Percentiles rank a stretch among this genome's conserved stretches.
phyloP scores from a whole-genome alignment of 1,284 basidiomycete species.

The Mycosarcoma maydis region DNA sequence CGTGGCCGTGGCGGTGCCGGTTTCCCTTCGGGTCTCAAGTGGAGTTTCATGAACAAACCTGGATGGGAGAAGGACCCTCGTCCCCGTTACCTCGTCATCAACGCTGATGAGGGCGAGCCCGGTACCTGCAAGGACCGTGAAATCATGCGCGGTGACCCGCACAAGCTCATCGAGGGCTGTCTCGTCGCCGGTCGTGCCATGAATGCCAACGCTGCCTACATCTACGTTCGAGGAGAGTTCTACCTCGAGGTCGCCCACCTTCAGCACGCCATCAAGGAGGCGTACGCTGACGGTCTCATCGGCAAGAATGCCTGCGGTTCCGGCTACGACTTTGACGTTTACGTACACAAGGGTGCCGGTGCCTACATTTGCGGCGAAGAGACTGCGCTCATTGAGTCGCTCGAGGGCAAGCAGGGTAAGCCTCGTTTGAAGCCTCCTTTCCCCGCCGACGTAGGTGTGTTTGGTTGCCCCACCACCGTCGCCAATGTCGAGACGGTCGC shows the following conservation, averaged over 20 bases:
- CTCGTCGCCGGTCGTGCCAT: slow-evolving; percentile 96
- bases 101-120: slow-evolving; percentile 98
- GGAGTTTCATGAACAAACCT: slow-evolving; percentile 98
- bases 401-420: slow-evolving; percentile 98
- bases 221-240: slow-evolving; percentile 99
- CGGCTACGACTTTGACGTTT: slow-evolving; percentile 94
- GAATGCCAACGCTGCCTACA: slow-evolving; percentile 98
- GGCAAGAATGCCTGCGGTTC: slow-evolving; percentile 92
- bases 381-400: slow-evolving; percentile 93
- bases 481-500: slow-evolving; percentile 99
- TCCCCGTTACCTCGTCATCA: slow-evolving; percentile 95
- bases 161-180: slow-evolving; percentile 97
- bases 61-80: slow-evolving; percentile 94
- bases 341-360: slow-evolving; percentile 94
- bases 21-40: slow-evolving; percentile 96
- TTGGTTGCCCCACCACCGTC: slow-evolving; percentile 95
- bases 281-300: slow-evolving; percentile 89
- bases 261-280: slow-evolving; percentile 93
- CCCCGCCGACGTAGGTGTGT: slow-evolving; percentile 96
- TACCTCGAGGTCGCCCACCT: slow-evolving; percentile 92
- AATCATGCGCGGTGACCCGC: slow-evolving; percentile 95
- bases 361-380: slow-evolving; percentile 99
- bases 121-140: slow-evolving; percentile 99
- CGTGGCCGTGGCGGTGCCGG: slow-evolving; percentile 96
- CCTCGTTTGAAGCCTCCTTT: slow-evolving; percentile 98